Base-by-base conservation (phyloP, 768 basidiomycete genomes). In the Rhizopogon roseolus region DNA sequence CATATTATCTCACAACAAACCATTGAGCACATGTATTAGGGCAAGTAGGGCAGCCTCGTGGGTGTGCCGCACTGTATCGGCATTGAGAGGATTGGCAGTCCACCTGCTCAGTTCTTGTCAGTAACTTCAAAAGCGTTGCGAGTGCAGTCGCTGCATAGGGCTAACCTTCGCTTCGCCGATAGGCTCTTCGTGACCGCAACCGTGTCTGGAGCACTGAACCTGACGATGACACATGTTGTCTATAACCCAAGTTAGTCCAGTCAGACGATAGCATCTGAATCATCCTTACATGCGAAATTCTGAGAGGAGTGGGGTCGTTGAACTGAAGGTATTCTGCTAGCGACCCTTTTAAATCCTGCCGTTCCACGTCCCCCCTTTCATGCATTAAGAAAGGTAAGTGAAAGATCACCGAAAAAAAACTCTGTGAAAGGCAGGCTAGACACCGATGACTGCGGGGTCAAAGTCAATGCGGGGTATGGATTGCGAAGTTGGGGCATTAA, bases 201-300 rank as follows among this genome's bases (percentile, higher is more conserved):
- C 43, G 57, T 72, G 69, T 54, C 63, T 60, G 39, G 67, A 67
- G 59, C 69, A 73, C 28, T 71, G 63, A 50, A 70, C 60, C 55
- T 75, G 64, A 64, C 76, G 71, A 67, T 71, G 65, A 58, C 78
- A 80, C 78, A 80, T 80, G 43, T 50, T 50, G 40, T 36, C 46
- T 48, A 34, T 16, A 22, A 19, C 17, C 11, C 34, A 48, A 36
- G 46, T 48, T 8, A 48, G 46, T 48, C 14, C 0, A 5, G 19
- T 22, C 2, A 36, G 46, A 36, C 34, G 46, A 48, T 10, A 48
- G 34, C 14, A 19, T 25, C 14, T 25, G 19, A 36, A 37, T 48
- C 34, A 2, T 16, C 34, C 46, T 34, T 34, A 48, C 46, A 48
- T 25, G 46, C 22, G 36, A 34, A 19, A 10, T 36, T 48, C 19